Conservation (phyloP, 352 stramenopile genomes). For the Phytopythium oedochilum region DNA sequence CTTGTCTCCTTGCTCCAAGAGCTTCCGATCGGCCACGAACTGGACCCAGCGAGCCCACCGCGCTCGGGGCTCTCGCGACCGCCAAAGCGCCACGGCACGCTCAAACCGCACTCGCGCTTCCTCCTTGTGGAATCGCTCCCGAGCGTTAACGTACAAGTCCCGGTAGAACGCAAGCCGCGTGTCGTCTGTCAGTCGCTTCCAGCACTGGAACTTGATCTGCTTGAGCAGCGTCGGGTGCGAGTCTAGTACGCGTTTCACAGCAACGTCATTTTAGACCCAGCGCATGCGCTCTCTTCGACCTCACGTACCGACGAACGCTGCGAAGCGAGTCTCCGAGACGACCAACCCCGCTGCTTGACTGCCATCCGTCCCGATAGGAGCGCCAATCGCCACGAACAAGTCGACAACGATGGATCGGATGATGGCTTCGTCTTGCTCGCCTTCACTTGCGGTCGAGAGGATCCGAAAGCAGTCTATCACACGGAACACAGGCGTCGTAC, state of each 20-base stretch:
- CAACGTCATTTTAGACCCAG: not conserved
- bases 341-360: constrained; percentile 4
- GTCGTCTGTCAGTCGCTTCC: constrained; percentile 53
- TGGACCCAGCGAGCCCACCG: constrained; percentile 40
- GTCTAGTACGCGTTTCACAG: not conserved
- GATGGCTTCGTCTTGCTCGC: constrained; percentile 27
- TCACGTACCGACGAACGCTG: not conserved
- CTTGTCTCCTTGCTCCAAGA: constrained; percentile 18
- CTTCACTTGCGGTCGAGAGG: constrained; percentile 32
- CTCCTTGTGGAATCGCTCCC: constrained; percentile 30
- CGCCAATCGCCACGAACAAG: not conserved
- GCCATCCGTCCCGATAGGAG: not conserved
- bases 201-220: constrained; percentile 33
- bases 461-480: constrained; percentile 19
- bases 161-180: constrained; percentile 48
- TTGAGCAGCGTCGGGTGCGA: constrained; percentile 20
- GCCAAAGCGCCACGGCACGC: constrained; percentile 37
- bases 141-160: constrained; percentile 37
- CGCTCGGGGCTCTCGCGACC: constrained; percentile 33
- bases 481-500: constrained; percentile 22
- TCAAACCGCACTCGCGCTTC: constrained; percentile 22
- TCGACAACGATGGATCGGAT: constrained; percentile 26
- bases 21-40: constrained; percentile 31
- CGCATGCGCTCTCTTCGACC: not conserved
- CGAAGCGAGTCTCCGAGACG: constrained; percentile 15